phyloP scores from a whole-genome alignment of 1,284 basidiomycete genomes.

The Rhodotorula glutinis region DNA sequence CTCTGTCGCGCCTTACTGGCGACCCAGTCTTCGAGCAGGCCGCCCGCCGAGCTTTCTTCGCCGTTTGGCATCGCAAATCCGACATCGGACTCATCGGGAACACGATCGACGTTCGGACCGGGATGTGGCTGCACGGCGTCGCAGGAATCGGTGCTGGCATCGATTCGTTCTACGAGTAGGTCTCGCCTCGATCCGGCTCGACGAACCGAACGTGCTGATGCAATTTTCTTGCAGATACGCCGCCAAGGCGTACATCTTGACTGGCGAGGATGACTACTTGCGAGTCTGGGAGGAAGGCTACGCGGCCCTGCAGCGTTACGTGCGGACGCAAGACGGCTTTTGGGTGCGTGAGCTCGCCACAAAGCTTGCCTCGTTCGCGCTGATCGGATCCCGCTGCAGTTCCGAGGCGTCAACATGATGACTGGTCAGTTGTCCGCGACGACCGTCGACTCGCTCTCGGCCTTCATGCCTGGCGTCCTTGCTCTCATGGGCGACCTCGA shows the following conservation, averaged over 20 bases:
- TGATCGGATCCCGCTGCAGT: constrained; percentile 54
- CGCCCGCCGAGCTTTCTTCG: constrained; percentile 70
- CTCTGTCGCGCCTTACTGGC: constrained; percentile 79
- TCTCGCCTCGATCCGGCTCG: constrained; percentile 51
- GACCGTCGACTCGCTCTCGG: constrained; percentile 76
- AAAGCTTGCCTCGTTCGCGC: neutral
- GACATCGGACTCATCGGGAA: constrained; percentile 81
- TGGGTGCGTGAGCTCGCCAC: constrained; percentile 59
- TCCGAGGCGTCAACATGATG: constrained; percentile 71
- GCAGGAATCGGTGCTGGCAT: constrained; percentile 85
- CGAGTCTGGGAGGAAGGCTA: constrained; percentile 88
- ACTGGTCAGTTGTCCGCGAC: constrained; percentile 67
- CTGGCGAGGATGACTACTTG: constrained; percentile 76
- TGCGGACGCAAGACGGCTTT: constrained; percentile 75
- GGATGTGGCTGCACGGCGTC: constrained; percentile 47
- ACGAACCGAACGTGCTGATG: no score
- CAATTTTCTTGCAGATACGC: constrained; percentile 59
- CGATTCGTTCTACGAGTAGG: constrained; percentile 91
- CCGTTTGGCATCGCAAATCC: constrained; percentile 74
- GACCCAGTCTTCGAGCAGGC: constrained; percentile 74
- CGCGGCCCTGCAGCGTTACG: constrained; percentile 79
- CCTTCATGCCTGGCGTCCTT: constrained; percentile 84
- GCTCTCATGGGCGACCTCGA: constrained; percentile 85
- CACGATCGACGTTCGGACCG: constrained; percentile 65
- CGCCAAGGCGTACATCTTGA: constrained; percentile 34